Evolutionary conservation across 208 protist species (phyloP).

Genomic region (Porcisia deanei): DNA sequence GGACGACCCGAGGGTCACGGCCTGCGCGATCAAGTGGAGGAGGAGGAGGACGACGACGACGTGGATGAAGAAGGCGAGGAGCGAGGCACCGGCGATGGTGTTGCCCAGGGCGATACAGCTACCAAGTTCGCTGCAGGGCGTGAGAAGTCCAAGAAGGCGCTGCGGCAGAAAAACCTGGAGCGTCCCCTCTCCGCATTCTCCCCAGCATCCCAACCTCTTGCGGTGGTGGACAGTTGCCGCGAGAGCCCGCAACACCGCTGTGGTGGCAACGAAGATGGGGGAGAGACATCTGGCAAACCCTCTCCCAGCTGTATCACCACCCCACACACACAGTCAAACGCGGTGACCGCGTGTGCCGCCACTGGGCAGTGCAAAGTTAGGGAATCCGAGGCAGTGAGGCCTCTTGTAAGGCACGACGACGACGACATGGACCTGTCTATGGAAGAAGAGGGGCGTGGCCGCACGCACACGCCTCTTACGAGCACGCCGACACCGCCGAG

Average conservation of each 20-base stretch:
- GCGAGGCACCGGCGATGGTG: neutral
- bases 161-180: neutral
- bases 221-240: neutral
- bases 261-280: neutral
- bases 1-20: slow-evolving; percentile 35
- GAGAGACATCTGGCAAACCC: neutral
- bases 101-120: neutral
- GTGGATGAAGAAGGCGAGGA: neutral
- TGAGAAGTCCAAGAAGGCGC: neutral
- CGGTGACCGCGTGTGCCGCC: neutral
- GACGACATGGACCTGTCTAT: slow-evolving; percentile 13
- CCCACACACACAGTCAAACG: neutral
- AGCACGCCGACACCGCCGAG: neutral
- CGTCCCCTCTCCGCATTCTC: neutral
- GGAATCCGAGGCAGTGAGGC: neutral
- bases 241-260: neutral
- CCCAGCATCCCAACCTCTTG: neutral
- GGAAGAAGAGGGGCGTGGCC: slow-evolving; percentile 8
- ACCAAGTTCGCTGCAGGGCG: neutral
- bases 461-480: neutral
- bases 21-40: slow-evolving; percentile 27
- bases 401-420: neutral
- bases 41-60: slow-evolving; percentile 19
- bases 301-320: neutral
- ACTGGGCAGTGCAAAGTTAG: too few relatives aligned